Evolutionary conservation across 139 green algal species (phyloP), one percentile per base, ranked within the genome.

Genomic region (Deuterostichococcus epilithicus): DNA sequence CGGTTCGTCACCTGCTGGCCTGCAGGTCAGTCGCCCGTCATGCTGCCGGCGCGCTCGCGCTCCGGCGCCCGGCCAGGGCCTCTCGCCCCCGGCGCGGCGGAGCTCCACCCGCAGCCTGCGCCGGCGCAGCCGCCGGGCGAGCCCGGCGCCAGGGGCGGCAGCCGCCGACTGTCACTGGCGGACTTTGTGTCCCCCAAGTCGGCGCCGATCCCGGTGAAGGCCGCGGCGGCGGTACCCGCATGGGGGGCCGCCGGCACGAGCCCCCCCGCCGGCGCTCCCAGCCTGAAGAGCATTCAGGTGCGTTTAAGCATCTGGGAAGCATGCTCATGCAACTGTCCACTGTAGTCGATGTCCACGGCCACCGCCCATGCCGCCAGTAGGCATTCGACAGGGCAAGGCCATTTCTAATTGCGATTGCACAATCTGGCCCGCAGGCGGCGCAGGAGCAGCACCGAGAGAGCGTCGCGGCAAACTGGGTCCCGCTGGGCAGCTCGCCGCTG

Each of bases 241-340:
- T 34, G 68, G 13, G 36, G 68, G 34, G 63, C 25, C 15, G 13
- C 25, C 39, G 80, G 73, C 71, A 23, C 25, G 38, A 67, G 39
- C 60, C 70, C 75, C 13, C 33, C 74, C 58, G n/a, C 26, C 6
- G 5, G 20, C 66, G 3, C 20, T n/a, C 72, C 68, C 34, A 74
- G 73, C n/a, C 68, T 83, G 44, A 70, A 52, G 26, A 36, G 68
- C 73, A 83, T 83, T 35, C 78, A 83, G 78, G 72, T 73, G 28
- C 5, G 44, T 32, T 66, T n/a, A n/a, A n/a, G n/a, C n/a, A n/a
- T n/a, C n/a, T n/a, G n/a, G n/a, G n/a, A n/a, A n/a, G 59, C 35
- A 73, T 73, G 39, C 52, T 59, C 3, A 44, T 84, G 38, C n/a
- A n/a, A n/a, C n/a, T n/a, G n/a, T n/a, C n/a, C n/a, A n/a, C n/a